Evolutionary conservation across 1,139 yeast species (phyloP).

Genomic region (Spathaspora sp.): DNA sequence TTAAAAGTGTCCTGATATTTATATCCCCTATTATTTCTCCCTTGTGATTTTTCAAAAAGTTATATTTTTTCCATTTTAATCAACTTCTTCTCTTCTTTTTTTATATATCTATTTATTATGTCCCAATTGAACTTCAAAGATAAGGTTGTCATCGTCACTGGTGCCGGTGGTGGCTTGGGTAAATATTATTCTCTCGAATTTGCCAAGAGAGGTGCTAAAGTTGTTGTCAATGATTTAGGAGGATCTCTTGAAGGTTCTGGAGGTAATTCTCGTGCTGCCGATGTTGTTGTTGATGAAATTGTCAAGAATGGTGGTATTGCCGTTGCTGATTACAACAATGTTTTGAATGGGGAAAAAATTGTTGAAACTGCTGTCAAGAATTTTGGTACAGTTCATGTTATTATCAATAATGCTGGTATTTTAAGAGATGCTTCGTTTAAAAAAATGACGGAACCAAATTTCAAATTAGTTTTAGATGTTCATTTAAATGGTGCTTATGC

Average conservation of each 20-base stretch:
- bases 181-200: conserved; percentile 82
- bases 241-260: conserved; percentile 77
- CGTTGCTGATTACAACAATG: conserved; percentile 93
- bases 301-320: conserved; percentile 76
- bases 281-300: conserved; percentile 85
- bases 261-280: conserved; percentile 72
- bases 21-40: neutral
- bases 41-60: neutral
- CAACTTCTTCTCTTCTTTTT: neutral
- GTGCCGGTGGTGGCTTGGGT: conserved; percentile 98
- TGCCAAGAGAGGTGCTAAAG: conserved; percentile 88
- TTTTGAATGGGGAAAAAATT: conserved; percentile 82
- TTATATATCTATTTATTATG: conserved; percentile 18
- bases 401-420: conserved; percentile 94
- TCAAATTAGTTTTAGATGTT: conserved; percentile 77
- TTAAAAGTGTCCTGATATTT: neutral
- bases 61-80: neutral
- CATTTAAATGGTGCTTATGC: conserved; percentile 89
- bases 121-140: conserved; percentile 58
- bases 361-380: conserved; percentile 82
- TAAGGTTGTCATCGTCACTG: conserved; percentile 89
- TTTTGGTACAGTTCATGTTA: conserved; percentile 86
- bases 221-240: conserved; percentile 92
- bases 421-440: conserved; percentile 74
- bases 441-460: conserved; percentile 82